phyloP scores from a whole-genome alignment of 2,329 filamentous ascomycete species.

The Neoscytalidium dimidiatum region DNA sequence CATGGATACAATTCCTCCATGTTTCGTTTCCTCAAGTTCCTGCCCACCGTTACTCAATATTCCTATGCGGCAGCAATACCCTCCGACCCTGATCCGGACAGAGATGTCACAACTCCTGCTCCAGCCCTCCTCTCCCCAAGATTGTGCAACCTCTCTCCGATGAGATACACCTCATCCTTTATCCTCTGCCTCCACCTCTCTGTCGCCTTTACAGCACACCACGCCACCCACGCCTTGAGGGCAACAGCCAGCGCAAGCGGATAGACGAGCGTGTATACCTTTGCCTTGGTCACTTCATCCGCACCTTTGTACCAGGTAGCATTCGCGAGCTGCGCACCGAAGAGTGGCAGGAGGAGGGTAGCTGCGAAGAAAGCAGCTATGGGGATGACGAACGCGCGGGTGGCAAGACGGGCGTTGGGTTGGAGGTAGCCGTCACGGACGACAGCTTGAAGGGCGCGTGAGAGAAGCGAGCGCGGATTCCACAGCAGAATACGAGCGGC shows the following conservation, averaged over 20 bases:
- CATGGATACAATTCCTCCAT: no score
- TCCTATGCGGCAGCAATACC: no score
- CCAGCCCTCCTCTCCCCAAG: conserved; percentile 65
- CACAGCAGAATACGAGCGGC: conserved; percentile 68
- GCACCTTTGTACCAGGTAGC: conserved; percentile 37
- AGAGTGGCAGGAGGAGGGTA: conserved; percentile 66
- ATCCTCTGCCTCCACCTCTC: conserved; percentile 78
- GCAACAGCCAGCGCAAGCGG: conserved; percentile 59
- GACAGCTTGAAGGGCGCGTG: conserved; percentile 73
- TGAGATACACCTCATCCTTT: conserved; percentile 92
- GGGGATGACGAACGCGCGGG: conserved; percentile 83
- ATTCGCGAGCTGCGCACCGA: conserved; percentile 57
- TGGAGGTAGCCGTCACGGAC: conserved; percentile 70
- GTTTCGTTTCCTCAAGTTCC: no score
- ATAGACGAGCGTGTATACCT: conserved; percentile 65
- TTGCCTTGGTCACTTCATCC: conserved; percentile 53
- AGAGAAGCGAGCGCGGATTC: conserved; percentile 69
- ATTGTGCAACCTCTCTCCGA: conserved; percentile 93
- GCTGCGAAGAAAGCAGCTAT: conserved; percentile 61
- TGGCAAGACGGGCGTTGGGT: conserved; percentile 77
- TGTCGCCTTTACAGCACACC: conserved; percentile 57
- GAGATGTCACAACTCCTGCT: neutral
- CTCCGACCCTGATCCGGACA: no score
- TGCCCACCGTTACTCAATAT: no score
- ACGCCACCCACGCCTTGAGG: conserved; percentile 54